Evolutionary conservation across 805 yeast genomes (phyloP).

Genomic region (Kodamaea leandrae): DNA sequence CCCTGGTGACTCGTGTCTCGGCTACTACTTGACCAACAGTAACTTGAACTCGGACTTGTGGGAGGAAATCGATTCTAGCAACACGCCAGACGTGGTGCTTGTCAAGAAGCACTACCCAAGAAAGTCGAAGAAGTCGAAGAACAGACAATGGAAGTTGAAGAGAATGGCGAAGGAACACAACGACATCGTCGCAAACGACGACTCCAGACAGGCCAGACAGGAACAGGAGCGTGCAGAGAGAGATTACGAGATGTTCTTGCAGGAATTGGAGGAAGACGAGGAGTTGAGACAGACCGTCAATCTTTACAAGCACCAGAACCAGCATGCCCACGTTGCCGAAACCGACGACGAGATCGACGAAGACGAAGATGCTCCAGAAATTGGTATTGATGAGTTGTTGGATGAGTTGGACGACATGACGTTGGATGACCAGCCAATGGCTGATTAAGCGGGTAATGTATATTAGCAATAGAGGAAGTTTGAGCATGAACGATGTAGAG

Average conservation of each 20-base stretch:
- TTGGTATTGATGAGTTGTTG: constrained; percentile 86
- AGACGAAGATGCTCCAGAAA: constrained; percentile 83
- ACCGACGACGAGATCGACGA: constrained; percentile 44
- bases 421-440: constrained; percentile 48
- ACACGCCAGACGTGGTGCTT: constrained; percentile 78
- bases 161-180: constrained; percentile 96
- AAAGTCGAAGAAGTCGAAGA: constrained; percentile 69
- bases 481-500: neutral
- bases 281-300: constrained; percentile 91
- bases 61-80: constrained; percentile 62
- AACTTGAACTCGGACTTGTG: constrained; percentile 86
- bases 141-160: constrained; percentile 87
- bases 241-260: constrained; percentile 94
- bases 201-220: constrained; percentile 72
- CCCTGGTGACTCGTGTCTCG: constrained; percentile 94
- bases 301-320: constrained; percentile 64
- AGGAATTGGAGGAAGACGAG: constrained; percentile 94
- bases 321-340: constrained; percentile 43
- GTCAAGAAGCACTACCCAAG: constrained; percentile 88
- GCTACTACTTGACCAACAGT: constrained; percentile 80
- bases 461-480: neutral
- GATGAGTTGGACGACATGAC: constrained; percentile 96
- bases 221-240: constrained; percentile 89
- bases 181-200: constrained; percentile 76
- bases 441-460: constrained; percentile 6